Conservation (phyloP, 768 basidiomycete genomes). For the Peribolospora kevripleyi region DNA sequence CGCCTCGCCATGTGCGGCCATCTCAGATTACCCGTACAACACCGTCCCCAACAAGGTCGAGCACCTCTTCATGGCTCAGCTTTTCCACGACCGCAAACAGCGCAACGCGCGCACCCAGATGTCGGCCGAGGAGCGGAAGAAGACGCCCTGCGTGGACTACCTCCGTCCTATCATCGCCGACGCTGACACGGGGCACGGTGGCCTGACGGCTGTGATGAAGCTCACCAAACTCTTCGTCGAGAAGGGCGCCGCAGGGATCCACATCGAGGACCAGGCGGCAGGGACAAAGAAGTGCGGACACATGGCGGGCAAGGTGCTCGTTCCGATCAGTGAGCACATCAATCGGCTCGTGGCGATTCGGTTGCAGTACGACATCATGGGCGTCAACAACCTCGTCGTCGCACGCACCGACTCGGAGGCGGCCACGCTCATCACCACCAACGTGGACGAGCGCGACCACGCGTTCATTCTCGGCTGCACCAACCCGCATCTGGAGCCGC, state of each 20-base stretch:
- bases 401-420: conserved; percentile 94
- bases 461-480: conserved; percentile 85
- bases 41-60: conserved; percentile 98
- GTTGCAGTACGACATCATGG: conserved; percentile 94
- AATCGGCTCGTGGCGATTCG: conserved; percentile 93
- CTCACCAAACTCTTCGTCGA: conserved; percentile 97
- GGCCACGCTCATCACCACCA: conserved; percentile 83
- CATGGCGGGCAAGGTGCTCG: conserved; percentile 89
- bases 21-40: conserved; percentile 80
- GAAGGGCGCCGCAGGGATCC: conserved; percentile 91
- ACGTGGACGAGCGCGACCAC: conserved; percentile 94
- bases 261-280: conserved; percentile 91
- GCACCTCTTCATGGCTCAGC: conserved; percentile 89
- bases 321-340: conserved; percentile 92
- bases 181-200: conserved; percentile 94
- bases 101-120: conserved; percentile 48
- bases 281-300: conserved; percentile 78
- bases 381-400: conserved; percentile 77
- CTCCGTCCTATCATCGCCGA: conserved; percentile 47
- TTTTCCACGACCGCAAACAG: conserved; percentile 98
- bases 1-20: not conserved
- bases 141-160: conserved; percentile 56
- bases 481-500: conserved; percentile 33
- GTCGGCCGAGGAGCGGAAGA: conserved; percentile 43
- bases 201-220: conserved; percentile 95